Base-by-base conservation (phyloP, 768 basidiomycete species). In the Peribolospora baueri region DNA sequence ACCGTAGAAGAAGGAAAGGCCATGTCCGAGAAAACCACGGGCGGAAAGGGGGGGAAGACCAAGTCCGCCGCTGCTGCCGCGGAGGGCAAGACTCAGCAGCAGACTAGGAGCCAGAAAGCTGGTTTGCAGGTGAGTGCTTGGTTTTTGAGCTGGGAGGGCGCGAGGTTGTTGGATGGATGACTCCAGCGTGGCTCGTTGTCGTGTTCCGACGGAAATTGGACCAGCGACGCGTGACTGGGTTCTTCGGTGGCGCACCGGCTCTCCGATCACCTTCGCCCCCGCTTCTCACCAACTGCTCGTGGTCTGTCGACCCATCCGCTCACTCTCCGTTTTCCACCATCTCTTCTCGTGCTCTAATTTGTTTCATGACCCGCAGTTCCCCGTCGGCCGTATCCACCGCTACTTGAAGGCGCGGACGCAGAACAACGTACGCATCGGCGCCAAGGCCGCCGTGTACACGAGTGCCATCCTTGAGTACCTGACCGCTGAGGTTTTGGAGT, bases 391-490 rank as follows among this genome's bases (percentile, higher is more conserved):
- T 84, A 88, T 93, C 55, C 90, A 97, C 67, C 78, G 90, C 72
- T 91, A 84, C 70, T 70, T 93, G 61, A 88, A 93, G 67, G 81
- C 81, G 65, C 76, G 82, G 60, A 91, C 85, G 13, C 84, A 87
- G 66, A 81, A 90, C 69, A 90, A 88, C 65, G 80, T 91, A 54
- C 82, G 88, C 43, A 86, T 97, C 60, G 90, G 88, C 39, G 90
- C 87, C n/a, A 93, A 93, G 67, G 88, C 88, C 38, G 87, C 90
- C 7, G 90, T 95, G 11, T 91, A 91, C 68, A 86, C 85, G n/a
- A 80, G 84, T 43, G 88, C 90, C 41, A 87, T 93, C 61, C 74
- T 93, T 55, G 90, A 97, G 68, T 95, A 97, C 65, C 74, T 97
- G 52, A 91, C 88, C 0, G 90, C 90, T 7, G 90, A 97, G 66